These are phyloP conservation scores for Gyrodon lividus DNA, from an alignment of 768 basidiomycete species.

Conservation along the genomic window DNA sequence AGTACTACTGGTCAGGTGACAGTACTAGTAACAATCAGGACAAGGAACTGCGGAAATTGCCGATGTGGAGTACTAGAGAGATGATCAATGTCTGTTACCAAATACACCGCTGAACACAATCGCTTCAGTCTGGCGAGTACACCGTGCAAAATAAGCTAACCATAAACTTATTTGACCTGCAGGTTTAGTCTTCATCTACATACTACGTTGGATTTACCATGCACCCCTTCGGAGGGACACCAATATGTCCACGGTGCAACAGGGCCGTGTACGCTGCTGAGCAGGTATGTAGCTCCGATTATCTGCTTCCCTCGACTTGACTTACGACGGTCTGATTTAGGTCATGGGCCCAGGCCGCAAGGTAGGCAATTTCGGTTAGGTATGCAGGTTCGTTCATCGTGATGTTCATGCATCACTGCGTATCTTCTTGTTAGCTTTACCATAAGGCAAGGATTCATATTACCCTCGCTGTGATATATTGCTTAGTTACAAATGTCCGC, in stretches of 20 bases:
- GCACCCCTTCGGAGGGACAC: conserved; percentile 72
- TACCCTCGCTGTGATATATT: not conserved
- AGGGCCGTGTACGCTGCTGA: conserved; percentile 87
- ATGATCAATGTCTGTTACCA: no score
- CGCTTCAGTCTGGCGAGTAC: conserved; percentile 13
- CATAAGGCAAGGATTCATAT: conserved; percentile 56
- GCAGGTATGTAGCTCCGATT: conserved; percentile 49
- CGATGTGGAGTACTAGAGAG: no score
- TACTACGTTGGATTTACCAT: conserved; percentile 35
- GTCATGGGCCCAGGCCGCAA: conserved; percentile 86
- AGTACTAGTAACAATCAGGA: no score
- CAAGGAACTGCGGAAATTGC: no score
- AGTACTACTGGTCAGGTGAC: no score
- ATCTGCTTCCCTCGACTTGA: not conserved
- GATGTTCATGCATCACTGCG: conserved; percentile 1
- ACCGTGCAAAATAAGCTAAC: conserved; percentile 2
- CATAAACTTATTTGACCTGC: not conserved
- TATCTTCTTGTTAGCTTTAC: conserved; percentile 52
- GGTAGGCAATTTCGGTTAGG: conserved; percentile 43
- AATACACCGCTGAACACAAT: not conserved
- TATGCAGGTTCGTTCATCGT: conserved; percentile 1
- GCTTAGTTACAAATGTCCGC: not conserved
- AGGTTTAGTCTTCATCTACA: not conserved
- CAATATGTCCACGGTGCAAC: conserved; percentile 69
- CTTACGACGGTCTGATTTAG: conserved; percentile 36